phyloP scores from a whole-genome alignment of 202 grass and related monocot genomes.

The Musa balbisiana region DNA sequence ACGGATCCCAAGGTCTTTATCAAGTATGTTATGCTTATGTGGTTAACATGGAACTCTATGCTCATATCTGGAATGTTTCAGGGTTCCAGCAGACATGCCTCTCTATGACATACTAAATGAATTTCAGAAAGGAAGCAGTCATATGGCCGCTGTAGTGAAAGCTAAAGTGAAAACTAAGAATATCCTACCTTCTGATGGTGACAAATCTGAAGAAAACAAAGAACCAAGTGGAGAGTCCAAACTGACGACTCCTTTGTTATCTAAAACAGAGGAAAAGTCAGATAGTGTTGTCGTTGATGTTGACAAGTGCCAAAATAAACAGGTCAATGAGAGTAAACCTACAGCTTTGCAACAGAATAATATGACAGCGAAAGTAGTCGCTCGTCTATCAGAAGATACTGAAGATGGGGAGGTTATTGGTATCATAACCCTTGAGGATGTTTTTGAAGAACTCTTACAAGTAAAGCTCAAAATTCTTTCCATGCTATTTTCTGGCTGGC shows the following conservation, averaged over 20 bases:
- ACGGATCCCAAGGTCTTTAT: conserved; percentile 82
- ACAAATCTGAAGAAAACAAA: conserved; percentile 14
- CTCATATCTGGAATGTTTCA: conserved; percentile 34
- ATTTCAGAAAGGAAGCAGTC: conserved; percentile 99
- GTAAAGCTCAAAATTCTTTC: conserved; percentile 16
- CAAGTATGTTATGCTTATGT: conserved; percentile 1
- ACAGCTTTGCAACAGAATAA: no score
- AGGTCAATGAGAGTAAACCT: conserved; percentile 45
- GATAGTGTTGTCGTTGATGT: conserved; percentile 67
- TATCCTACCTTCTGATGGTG: conserved; percentile 21
- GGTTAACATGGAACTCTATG: conserved; percentile 5
- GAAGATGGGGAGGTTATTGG: conserved; percentile 98
- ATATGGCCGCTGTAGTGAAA: conserved; percentile 99
- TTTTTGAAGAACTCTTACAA: conserved; percentile 97
- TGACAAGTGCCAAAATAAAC: conserved; percentile 42
- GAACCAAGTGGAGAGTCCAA: conserved; percentile 1
- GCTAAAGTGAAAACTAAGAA: conserved; percentile 46
- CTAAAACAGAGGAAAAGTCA: conserved; percentile 7
- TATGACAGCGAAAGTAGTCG: no score
- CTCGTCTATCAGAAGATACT: conserved; percentile 75
- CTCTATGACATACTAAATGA: conserved; percentile 99
- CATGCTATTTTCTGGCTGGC: background rate
- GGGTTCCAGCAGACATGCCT: conserved; percentile 97
- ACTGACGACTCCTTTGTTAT: conserved; percentile 15
- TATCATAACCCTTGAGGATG: conserved; percentile 97